Evolutionary conservation across 1,284 basidiomycete species (phyloP).

Genomic region (Moniliophthora roreri): DNA sequence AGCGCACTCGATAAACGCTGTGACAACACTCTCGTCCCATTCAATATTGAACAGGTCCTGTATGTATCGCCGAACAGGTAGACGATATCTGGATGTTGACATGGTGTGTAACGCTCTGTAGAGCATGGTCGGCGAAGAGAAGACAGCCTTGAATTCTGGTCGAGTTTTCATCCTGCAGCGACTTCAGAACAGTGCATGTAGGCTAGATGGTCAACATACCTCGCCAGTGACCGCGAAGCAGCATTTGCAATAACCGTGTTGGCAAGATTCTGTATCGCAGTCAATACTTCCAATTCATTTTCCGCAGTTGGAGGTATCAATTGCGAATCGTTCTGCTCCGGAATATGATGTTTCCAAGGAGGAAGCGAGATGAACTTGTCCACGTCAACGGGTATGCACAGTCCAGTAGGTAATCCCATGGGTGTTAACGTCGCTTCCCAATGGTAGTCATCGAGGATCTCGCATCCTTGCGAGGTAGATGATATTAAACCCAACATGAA

Average conservation of each 20-base stretch:
- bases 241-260: conserved; percentile 96
- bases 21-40: conserved; percentile 60
- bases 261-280: conserved; percentile 89
- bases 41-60: conserved; percentile 90
- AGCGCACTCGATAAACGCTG: conserved; percentile 50
- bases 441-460: conserved; percentile 79
- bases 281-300: conserved; percentile 84
- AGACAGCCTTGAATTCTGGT: conserved; percentile 74
- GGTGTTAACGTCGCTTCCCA: conserved; percentile 93
- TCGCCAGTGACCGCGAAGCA: conserved; percentile 84
- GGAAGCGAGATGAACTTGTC: conserved; percentile 83
- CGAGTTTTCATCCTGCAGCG: conserved; percentile 72
- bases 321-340: conserved; percentile 46
- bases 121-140: conserved; percentile 77
- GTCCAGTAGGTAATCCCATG: conserved; percentile 84
- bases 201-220: conserved; percentile 38
- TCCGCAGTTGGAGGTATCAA: conserved; percentile 68
- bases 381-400: conserved; percentile 87
- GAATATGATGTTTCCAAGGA: conserved; percentile 61
- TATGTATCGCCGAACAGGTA: conserved; percentile 89
- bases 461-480: conserved; percentile 52
- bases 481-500: conserved; percentile 88
- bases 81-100: conserved; percentile 84
- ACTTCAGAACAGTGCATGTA: conserved; percentile 7
- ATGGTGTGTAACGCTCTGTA: conserved; percentile 85